phyloP scores from a whole-genome alignment of 345 rosid species.

The Limnanthes douglasii region DNA sequence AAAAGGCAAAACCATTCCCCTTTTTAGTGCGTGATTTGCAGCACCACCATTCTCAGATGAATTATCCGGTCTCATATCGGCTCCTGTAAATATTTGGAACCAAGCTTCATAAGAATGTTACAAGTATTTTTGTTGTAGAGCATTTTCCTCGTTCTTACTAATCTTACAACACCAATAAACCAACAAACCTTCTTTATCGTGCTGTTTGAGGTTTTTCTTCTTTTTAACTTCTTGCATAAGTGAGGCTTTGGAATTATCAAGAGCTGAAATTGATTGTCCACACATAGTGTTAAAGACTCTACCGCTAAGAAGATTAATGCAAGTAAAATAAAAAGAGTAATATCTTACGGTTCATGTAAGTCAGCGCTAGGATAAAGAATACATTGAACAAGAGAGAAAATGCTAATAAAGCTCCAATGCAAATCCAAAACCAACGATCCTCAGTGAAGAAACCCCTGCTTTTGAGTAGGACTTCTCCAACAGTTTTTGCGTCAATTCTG shows the following conservation, averaged over 20 bases:
- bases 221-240: conserved; percentile 36
- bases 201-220: no score
- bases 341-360: conserved; percentile 63
- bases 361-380: conserved; percentile 52
- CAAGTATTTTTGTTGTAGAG: no score
- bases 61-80: no score
- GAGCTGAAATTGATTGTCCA: conserved; percentile 41
- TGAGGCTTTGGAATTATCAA: conserved; percentile 37
- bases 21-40: conserved; percentile 17
- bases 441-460: conserved; percentile 54
- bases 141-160: no score
- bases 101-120: no score
- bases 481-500: conserved; percentile 31
- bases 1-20: conserved; percentile 89
- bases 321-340: background rate
- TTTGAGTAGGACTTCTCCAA: conserved; percentile 54
- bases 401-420: conserved; percentile 59
- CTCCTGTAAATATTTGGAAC: no score
- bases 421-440: conserved; percentile 69
- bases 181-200: conserved; percentile 32
- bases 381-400: conserved; percentile 64
- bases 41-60: no score
- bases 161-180: no score
- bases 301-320: no score
- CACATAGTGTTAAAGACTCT: no score